Base-by-base conservation (phyloP, 1,284 basidiomycete species). In the Ceratobasidium sp. region DNA sequence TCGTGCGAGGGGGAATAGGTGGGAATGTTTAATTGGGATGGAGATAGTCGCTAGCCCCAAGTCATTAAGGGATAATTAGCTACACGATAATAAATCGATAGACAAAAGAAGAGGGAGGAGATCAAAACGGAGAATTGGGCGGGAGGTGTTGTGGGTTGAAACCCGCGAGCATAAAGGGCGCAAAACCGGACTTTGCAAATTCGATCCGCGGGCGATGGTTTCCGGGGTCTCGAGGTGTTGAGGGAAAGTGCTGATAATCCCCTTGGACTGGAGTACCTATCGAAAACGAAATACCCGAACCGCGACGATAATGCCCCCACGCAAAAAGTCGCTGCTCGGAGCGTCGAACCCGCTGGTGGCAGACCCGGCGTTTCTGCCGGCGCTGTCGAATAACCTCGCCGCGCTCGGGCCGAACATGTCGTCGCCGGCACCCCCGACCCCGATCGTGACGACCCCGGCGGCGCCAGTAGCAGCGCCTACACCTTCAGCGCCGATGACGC, bases 341-440 rank as follows among this genome's bases (percentile, higher is more conserved):
- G 73, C 73, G 33, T 66, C 73, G 62, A 76, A 76, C 46, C 73
- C 73, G 9, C 12, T 76, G 48, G 33, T 66, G 20, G 46, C 48
- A 9, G 73, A 76, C 50, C 62, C 73, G 48, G 48, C 46, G 17
- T 76, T 76, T 57, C 62, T 76, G 28, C 73, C 73, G 46, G 52
- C 64, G 62, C 73, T 76, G 33, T 56, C 33, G 50, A 76, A 33
- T 50, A 76, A 76, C 38, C 73, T 77, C 42, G 54, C 75, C 33
- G 64, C 70, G 26, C 65, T 73, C 15, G 79, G 79, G 42, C 61
- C 71, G 17, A 57, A 57, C 61, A 71, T 48, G 33, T 23, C 38
- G 38, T 17, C 59, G 66, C 92, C 93, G 84, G 93, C 94, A 82
- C 90, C 89, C 23, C 69, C 73, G n/a, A 59, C 50, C 28, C 93